Base-by-base conservation (phyloP, 2,329 filamentous ascomycete genomes). In the Colletotrichum graminicola region DNA sequence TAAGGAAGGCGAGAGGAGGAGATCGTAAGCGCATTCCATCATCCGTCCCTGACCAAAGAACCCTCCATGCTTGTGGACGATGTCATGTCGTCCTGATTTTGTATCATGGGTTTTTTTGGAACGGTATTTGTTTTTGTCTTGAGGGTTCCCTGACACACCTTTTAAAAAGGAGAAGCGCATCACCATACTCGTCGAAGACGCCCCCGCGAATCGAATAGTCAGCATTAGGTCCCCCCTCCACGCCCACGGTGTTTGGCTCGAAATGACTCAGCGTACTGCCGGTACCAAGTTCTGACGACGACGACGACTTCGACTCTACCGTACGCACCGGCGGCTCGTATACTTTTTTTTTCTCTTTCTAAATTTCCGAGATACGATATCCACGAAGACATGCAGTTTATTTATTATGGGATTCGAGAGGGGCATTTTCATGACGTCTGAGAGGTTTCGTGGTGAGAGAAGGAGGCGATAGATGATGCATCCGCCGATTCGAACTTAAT, bases 1-100 rank as follows among this genome's bases (percentile, higher is more conserved):
- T 71, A 94, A 94, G 80, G 95, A 98, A 80, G 95, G 93, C 29
- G 93, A 97, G 81, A 88, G 93, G 75, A 88, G 95, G 79, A 87
- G 92, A 85, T 94, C 92, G 92, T 94, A 84, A 86, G 92, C 89
- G 23, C 60, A 18, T 54, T 47, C 34, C 43, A 21, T 45, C 43
- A 36, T 51, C 32, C 26, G 10, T 32, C 32, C 57, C 14, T 2
- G 5, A 36, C 16, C 45, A 5, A 36, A 45, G 36, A 55, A 39
- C 41, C 45, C 29, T 18, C 52, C n/a, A 2, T 7, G 21, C 16
- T 36, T 52, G 47, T 45, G 41, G 26, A 34, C 34, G 55, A 56
- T 18, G 39, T 39, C 36, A 26, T 18, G 26, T 67, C 54, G 41
- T 47, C 62, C 41, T 41, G 23, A 18, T 57, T 14, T 55, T 56